phyloP scores from a whole-genome alignment of 305 asterid genomes.

The Solanum hybrid region DNA sequence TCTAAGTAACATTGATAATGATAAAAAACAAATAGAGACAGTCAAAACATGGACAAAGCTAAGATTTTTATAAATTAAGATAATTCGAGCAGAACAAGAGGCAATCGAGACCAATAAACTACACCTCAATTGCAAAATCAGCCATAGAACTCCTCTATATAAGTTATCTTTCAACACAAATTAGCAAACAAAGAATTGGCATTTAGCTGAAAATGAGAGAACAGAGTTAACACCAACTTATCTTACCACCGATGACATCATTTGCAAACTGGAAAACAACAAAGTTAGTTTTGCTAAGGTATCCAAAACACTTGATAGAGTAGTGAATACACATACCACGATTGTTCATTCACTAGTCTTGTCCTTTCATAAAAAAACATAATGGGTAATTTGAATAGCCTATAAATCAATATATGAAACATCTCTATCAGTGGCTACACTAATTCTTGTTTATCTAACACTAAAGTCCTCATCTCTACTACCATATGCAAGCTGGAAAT shows the following conservation, averaged over 20 bases:
- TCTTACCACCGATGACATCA: conserved; percentile 93
- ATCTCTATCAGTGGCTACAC: not conserved
- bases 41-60: not conserved
- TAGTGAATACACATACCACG: not conserved
- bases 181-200: not conserved
- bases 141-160: not conserved
- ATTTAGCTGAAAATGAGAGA: not conserved
- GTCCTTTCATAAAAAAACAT: not conserved
- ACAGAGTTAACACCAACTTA: conserved; percentile 28
- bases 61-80: not conserved
- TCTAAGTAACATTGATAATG: conserved; percentile 24
- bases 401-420: not conserved
- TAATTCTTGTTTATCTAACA: not conserved
- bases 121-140: not conserved
- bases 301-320: not conserved
- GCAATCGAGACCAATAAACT: not conserved
- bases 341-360: not conserved
- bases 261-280: conserved; percentile 27
- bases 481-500: too few relatives aligned
- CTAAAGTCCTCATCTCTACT: not conserved
- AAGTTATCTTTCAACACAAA: not conserved
- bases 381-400: not conserved
- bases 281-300: not conserved
- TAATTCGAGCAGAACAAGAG: not conserved
- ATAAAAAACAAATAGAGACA: not conserved